Evolutionary conservation across 495 filamentous ascomycete species (phyloP), one percentile per base, ranked within the genome.

Genomic region (Aspergillus incahuasiensis): DNA sequence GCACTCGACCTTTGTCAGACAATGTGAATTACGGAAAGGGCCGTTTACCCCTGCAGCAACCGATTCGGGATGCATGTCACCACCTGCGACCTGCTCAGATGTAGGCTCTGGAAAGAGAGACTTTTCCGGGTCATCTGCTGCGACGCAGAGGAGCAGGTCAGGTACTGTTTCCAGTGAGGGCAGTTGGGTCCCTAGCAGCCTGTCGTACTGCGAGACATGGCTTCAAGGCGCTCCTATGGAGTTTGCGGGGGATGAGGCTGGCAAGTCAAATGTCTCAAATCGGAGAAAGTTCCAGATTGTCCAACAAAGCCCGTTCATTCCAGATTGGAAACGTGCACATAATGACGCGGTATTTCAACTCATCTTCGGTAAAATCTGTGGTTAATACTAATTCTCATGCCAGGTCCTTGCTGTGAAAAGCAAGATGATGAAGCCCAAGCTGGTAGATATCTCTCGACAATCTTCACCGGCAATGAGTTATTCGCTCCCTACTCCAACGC

Each of bases 371-470:
- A 5, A 7, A 5, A 18, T 35, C 15, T 28, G 8, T 28, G 25
- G 48, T 32, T 19, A n/a, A 3, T 56, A 48, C 56, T 65, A 12
- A 64, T 44, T 21, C 24, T 16, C 28, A 0, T 25, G 16, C 2
- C 48, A 77, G 74, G 63, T 68, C 49, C 66, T 73, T 34, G 72
- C 69, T 6, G 70, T 77, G 28, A 70, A 72, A n/a, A 74, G 66
- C 53, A 77, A 68, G 53, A 65, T 64, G 2, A 70, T 64, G 2
- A 70, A 72, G 32, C 72, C 73, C 7, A 74, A 72, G 38, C 58
- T 76, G 6, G 74, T 77, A 16, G 69, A 77, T 16, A 75, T 77
- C 18, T 70, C 74, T 32, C 70, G 70, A 53, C 73, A 74, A 51
- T 73, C 74, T 1, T 73, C 73, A 2, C 64, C 65, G 4, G 59